A percentile compares a stretch with the other conserved stretches of the same genome.
These are phyloP conservation scores for Stagonosporopsis vannaccii DNA, from an alignment of 2,329 filamentous ascomycete species.

Conservation along the genomic window DNA sequence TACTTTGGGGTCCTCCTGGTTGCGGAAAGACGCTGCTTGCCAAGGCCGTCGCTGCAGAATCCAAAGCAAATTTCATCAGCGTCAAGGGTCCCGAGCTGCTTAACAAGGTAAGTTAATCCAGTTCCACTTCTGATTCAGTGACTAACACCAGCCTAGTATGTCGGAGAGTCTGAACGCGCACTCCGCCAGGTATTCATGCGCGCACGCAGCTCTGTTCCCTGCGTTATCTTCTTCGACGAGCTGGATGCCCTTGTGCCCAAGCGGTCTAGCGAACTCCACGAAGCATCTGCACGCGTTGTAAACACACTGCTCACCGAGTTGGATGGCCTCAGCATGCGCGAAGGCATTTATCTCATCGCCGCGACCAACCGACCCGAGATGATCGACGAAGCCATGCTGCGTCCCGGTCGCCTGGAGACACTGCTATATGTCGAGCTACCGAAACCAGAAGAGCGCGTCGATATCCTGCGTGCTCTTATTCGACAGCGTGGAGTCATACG, in stretches of 20 bases:
- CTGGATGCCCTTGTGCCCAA: slow-evolving; percentile 90
- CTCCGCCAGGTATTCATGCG: slow-evolving; percentile 91
- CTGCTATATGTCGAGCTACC: slow-evolving; percentile 91
- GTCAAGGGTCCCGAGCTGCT: slow-evolving; percentile 96
- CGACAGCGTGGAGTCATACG: slow-evolving; percentile 57
- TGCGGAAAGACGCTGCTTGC: slow-evolving; percentile 97
- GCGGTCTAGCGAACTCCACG: slow-evolving; percentile 77
- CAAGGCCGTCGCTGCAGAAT: slow-evolving; percentile 94
- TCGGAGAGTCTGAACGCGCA: slow-evolving; percentile 93
- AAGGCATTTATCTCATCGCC: slow-evolving; percentile 91
- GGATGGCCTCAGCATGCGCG: slow-evolving; percentile 80
- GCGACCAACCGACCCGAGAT: slow-evolving; percentile 96
- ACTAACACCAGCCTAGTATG: slow-evolving; percentile 62
- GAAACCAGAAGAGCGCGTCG: slow-evolving; percentile 76
- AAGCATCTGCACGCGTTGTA: slow-evolving; percentile 87
- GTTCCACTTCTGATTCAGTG: background rate
- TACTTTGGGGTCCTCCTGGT: slow-evolving; percentile 95
- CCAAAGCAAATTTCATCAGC: slow-evolving; percentile 96
- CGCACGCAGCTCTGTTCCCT: slow-evolving; percentile 84
- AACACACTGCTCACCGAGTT: slow-evolving; percentile 95
- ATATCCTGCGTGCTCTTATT: slow-evolving; percentile 78
- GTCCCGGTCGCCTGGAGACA: slow-evolving; percentile 86
- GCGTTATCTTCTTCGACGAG: slow-evolving; percentile 98
- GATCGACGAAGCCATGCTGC: slow-evolving; percentile 93
- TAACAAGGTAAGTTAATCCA: slow-evolving; percentile 70